phyloP scores from a whole-genome alignment of 2,329 filamentous ascomycete species.

The Cytospora chrysosperma region DNA sequence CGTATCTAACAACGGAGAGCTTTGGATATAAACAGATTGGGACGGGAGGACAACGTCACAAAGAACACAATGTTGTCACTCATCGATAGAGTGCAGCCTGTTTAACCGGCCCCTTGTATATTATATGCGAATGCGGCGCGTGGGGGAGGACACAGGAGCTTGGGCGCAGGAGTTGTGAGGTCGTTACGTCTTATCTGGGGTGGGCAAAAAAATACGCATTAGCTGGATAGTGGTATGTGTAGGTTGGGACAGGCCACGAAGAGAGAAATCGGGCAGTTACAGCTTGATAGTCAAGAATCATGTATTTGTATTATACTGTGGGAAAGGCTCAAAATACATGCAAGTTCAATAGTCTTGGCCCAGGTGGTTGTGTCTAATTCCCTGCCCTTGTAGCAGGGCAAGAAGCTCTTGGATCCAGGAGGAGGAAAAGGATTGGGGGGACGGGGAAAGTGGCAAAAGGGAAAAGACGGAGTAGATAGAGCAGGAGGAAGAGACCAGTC shows the following conservation, averaged over 20 bases:
- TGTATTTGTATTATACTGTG: neutral
- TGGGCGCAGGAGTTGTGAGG: conserved; percentile 12
- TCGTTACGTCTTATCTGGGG: conserved; percentile 2
- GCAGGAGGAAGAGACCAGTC: too few relatives aligned
- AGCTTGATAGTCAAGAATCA: neutral
- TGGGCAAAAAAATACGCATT: neutral
- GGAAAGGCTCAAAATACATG: neutral
- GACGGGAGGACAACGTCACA: neutral
- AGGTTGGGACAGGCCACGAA: neutral
- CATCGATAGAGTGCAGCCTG: conserved; percentile 7
- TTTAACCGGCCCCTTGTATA: conserved; percentile 7
- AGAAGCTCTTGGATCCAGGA: neutral
- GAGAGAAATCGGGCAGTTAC: neutral
- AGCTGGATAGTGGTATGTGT: neutral
- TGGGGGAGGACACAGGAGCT: conserved; percentile 1
- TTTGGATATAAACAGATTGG: conserved; percentile 4
- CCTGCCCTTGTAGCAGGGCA: too few relatives aligned
- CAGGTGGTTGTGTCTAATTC: neutral
- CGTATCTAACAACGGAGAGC: neutral
- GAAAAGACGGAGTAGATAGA: too few relatives aligned
- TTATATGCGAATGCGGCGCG: conserved; percentile 10
- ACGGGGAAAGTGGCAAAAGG: too few relatives aligned
- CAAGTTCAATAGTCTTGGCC: neutral
- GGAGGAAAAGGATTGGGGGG: too few relatives aligned
- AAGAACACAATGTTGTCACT: neutral